Evolutionary conservation across 2,329 filamentous ascomycete species (phyloP).

Genomic region (Dryadomyces sulphureus): DNA sequence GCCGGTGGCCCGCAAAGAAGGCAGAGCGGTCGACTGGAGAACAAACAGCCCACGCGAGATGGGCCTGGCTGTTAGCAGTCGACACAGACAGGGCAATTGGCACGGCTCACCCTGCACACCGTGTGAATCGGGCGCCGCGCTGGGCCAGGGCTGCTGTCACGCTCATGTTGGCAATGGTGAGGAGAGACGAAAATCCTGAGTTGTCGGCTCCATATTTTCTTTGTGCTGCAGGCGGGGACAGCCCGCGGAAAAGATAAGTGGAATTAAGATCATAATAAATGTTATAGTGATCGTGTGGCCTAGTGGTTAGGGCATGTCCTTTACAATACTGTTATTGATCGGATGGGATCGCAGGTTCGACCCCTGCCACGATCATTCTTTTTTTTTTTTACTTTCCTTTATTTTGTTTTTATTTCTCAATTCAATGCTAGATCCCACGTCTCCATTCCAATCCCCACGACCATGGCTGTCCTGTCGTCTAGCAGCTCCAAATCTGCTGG

Average conservation of each 20-base stretch:
- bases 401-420: not conserved
- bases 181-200: not conserved
- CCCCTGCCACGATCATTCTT: conserved; percentile 14
- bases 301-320: conserved; percentile 16
- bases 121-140: conserved; percentile 3
- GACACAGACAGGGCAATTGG: not conserved
- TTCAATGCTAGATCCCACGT: conserved; percentile 17
- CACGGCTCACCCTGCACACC: conserved; percentile 2
- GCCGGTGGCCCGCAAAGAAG: not conserved
- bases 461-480: conserved; percentile 13
- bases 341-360: conserved; percentile 16
- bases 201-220: not conserved
- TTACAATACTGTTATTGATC: conserved; percentile 12
- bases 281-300: conserved; percentile 12
- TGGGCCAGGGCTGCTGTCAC: conserved; percentile 3
- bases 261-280: not conserved
- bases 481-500: conserved; percentile 33
- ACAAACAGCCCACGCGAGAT: not conserved
- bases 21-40: not conserved
- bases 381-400: not conserved
- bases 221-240: not conserved
- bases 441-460: conserved; percentile 33
- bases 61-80: not conserved
- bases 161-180: conserved; percentile 3
- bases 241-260: not conserved